A percentile compares a stretch with the other conserved stretches of the same genome.
phyloP scores from a whole-genome alignment of 179 eudicot genomes.

The Beta macrorhiza region DNA sequence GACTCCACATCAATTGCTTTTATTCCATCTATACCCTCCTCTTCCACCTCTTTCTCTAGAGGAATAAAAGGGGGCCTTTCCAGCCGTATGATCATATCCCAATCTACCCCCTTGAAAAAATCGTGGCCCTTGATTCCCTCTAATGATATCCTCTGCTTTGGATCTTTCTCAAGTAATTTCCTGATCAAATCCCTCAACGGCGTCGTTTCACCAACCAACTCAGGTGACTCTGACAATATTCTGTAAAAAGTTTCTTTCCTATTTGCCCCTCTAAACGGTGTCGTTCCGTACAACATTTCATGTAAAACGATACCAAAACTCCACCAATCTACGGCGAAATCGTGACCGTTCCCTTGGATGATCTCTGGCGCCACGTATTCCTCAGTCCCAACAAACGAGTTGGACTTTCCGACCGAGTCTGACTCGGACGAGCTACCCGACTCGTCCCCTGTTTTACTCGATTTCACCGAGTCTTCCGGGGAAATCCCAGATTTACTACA shows the following conservation, averaged over 20 bases:
- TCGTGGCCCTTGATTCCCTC: conserved; percentile 71
- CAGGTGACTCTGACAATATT: conserved; percentile 49
- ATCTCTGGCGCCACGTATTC: conserved; percentile 91
- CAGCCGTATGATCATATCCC: conserved; percentile 53
- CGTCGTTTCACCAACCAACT: conserved; percentile 71
- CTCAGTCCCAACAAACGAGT: conserved; percentile 94
- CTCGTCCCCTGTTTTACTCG: conserved; percentile 16
- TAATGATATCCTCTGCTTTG: conserved; percentile 49
- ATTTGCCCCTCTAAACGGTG: conserved; percentile 73
- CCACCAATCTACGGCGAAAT: conserved; percentile 87
- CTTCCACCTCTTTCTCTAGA: conserved; percentile 27
- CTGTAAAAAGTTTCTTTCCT: conserved; percentile 73
- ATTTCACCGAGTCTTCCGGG: conserved; percentile 34
- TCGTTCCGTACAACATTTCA: conserved; percentile 79
- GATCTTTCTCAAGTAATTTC: conserved; percentile 67
- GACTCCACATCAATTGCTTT: conserved; percentile 62
- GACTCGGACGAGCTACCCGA: conserved; percentile 37
- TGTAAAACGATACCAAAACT: conserved; percentile 66
- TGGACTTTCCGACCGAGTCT: conserved; percentile 51
- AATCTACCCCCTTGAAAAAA: conserved; percentile 60
- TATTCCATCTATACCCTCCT: conserved; percentile 41
- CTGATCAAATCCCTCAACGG: conserved; percentile 75
- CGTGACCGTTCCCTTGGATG: conserved; percentile 65
- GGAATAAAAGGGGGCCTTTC: conserved; percentile 75
- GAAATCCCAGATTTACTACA: conserved; percentile 55